Conservation (phyloP, 192 early-diverging fungal species). For the Entomortierella beljakovae region DNA sequence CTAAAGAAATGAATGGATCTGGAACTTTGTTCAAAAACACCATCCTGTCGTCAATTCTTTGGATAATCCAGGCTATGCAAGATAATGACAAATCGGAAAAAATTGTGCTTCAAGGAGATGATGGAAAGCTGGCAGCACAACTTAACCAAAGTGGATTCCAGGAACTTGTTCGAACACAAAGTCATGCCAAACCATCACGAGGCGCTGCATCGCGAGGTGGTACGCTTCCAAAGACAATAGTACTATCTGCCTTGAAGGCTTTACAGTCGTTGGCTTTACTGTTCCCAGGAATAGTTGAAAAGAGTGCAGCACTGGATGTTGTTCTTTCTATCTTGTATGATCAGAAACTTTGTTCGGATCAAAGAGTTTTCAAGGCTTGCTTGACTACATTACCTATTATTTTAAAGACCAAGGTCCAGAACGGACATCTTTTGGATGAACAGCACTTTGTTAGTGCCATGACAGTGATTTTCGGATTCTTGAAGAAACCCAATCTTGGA, state of each 20-base stretch:
- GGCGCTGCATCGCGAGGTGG: constrained; percentile 21
- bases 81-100: constrained; percentile 8
- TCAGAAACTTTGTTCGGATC: constrained; percentile 37
- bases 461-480: constrained; percentile 30
- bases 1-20: constrained; percentile 20
- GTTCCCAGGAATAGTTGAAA: constrained; percentile 26
- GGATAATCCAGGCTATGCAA: constrained; percentile 45
- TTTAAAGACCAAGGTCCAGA: constrained; percentile 44
- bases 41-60: constrained; percentile 33
- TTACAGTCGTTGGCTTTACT: constrained; percentile 36
- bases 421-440: constrained; percentile 42
- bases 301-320: constrained; percentile 31
- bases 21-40: constrained; percentile 25
- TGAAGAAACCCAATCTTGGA: constrained; percentile 9
- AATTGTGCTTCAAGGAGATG: not conserved
- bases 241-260: constrained; percentile 39
- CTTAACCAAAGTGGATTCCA: constrained; percentile 33
- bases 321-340: constrained; percentile 36
- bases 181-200: constrained; percentile 15
- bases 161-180: constrained; percentile 5
- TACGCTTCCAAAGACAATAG: constrained; percentile 43
- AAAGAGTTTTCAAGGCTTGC: constrained; percentile 48
- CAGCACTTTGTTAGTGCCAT: constrained; percentile 34
- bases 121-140: constrained; percentile 12
- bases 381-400: constrained; percentile 37